These are phyloP conservation scores for Fusarium heterosporum DNA, from an alignment of 2,329 filamentous ascomycete genomes.

Conservation along the genomic window DNA sequence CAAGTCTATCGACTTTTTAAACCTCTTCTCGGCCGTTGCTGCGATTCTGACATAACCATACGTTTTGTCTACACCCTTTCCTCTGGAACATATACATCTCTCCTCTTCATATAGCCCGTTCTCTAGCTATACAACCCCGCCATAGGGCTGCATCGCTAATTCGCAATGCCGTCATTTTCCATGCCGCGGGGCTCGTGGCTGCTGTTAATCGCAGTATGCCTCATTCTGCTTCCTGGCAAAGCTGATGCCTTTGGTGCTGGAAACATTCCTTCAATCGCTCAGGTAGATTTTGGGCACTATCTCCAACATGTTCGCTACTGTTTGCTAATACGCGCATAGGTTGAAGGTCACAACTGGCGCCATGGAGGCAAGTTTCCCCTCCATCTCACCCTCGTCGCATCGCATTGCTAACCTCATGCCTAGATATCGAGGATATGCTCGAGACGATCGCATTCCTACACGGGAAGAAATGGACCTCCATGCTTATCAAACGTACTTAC, in stretches of 20 bases:
- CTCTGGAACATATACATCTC: neutral
- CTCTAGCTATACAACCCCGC: slow-evolving; percentile 35
- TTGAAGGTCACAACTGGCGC: slow-evolving; percentile 76
- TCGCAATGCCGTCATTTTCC: slow-evolving; percentile 60
- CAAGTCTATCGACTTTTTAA: slow-evolving; percentile 19
- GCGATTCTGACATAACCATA: neutral
- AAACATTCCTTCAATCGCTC: slow-evolving; percentile 75
- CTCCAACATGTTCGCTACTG: neutral
- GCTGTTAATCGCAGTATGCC: slow-evolving; percentile 61
- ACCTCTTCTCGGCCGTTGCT: slow-evolving; percentile 3
- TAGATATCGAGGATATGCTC: slow-evolving; percentile 84
- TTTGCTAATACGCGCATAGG: slow-evolving; percentile 53
- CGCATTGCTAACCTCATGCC: slow-evolving; percentile 24
- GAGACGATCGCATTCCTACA: slow-evolving; percentile 80
- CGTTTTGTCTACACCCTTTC: neutral
- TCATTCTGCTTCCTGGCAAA: slow-evolving; percentile 68
- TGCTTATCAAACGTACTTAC: slow-evolving; percentile 81
- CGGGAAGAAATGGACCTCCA: slow-evolving; percentile 86
- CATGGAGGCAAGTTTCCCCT: slow-evolving; percentile 66
- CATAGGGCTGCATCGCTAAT: slow-evolving; percentile 44
- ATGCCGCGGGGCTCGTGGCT: slow-evolving; percentile 63
- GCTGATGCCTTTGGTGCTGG: slow-evolving; percentile 75
- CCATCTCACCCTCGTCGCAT: slow-evolving; percentile 7
- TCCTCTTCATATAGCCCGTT: slow-evolving; percentile 1
- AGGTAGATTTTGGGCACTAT: slow-evolving; percentile 48